These are phyloP conservation scores for Exsudoporus frostii DNA, from an alignment of 768 basidiomycete species.

Conservation along the genomic window DNA sequence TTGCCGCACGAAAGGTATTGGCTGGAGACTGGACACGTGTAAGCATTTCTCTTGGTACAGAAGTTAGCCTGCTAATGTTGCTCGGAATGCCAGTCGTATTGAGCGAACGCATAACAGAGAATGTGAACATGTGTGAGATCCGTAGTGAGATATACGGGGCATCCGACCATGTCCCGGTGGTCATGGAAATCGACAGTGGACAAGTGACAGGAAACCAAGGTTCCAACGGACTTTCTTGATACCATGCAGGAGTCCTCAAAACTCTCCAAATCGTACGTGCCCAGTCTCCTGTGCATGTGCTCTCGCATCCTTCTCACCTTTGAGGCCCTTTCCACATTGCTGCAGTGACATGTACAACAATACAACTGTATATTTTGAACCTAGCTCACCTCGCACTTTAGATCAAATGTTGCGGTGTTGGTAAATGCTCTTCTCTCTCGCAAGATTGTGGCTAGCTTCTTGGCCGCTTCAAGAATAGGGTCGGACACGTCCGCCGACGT, in stretches of 20 bases:
- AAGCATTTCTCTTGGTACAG: constrained; percentile 25
- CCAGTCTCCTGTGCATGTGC: constrained; percentile 86
- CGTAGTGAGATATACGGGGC: constrained; percentile 83
- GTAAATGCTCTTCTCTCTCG: constrained; percentile 81
- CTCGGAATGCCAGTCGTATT: constrained; percentile 53
- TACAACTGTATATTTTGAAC: background rate
- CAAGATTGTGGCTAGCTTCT: constrained; percentile 68
- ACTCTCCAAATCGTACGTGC: constrained; percentile 82
- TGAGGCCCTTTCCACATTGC: constrained; percentile 81
- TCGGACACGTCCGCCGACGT: constrained; percentile 42
- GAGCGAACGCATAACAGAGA: constrained; percentile 63
- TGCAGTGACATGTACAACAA: constrained; percentile 28
- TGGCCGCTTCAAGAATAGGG: constrained; percentile 58
- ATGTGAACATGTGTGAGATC: constrained; percentile 81
- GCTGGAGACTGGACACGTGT: constrained; percentile 90
- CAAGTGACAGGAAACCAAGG: constrained; percentile 25
- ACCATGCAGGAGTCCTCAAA: constrained; percentile 37
- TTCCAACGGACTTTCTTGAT: background rate
- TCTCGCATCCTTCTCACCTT: constrained; percentile 91
- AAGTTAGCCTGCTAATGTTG: background rate
- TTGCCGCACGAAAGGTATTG: constrained; percentile 74
- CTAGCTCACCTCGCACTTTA: constrained; percentile 75
- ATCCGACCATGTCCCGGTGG: constrained; percentile 81
- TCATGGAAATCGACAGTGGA: constrained; percentile 64
- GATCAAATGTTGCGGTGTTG: constrained; percentile 87